These are phyloP conservation scores for Geosiphon pyriformis DNA, from an alignment of 192 early-diverging fungal species.

Conservation along the genomic window DNA sequence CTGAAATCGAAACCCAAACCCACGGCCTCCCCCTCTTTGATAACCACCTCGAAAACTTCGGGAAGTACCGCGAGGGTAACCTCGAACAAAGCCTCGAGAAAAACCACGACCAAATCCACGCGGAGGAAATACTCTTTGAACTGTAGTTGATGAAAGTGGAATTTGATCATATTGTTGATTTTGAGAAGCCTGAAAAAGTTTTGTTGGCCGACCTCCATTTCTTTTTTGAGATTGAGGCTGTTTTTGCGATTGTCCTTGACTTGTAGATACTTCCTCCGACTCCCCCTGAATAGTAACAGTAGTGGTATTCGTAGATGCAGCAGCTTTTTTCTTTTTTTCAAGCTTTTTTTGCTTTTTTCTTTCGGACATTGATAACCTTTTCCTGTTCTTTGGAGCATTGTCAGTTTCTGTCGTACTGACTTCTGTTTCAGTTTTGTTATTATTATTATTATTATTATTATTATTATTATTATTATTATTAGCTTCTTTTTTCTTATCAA, in stretches of 20 bases:
- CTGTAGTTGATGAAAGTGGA: not conserved
- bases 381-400: too few relatives aligned
- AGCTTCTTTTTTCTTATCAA: too few relatives aligned
- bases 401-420: not conserved
- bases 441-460: not conserved
- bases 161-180: not conserved
- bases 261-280: not conserved
- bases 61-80: not conserved
- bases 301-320: too few relatives aligned
- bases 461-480: not conserved
- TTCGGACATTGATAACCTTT: too few relatives aligned
- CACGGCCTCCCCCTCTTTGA: not conserved
- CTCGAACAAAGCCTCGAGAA: not conserved
- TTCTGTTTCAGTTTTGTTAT: not conserved
- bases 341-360: not conserved
- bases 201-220: not conserved
- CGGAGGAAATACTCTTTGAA: not conserved
- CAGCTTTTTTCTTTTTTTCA: not conserved
- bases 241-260: not conserved
- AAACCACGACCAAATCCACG: not conserved
- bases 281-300: too few relatives aligned
- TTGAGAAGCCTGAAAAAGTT: not conserved
- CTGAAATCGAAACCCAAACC: not conserved
- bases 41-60: not conserved
- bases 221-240: not conserved